Base-by-base conservation (phyloP, 306 rosid species). In the Boehmeria nivea region DNA sequence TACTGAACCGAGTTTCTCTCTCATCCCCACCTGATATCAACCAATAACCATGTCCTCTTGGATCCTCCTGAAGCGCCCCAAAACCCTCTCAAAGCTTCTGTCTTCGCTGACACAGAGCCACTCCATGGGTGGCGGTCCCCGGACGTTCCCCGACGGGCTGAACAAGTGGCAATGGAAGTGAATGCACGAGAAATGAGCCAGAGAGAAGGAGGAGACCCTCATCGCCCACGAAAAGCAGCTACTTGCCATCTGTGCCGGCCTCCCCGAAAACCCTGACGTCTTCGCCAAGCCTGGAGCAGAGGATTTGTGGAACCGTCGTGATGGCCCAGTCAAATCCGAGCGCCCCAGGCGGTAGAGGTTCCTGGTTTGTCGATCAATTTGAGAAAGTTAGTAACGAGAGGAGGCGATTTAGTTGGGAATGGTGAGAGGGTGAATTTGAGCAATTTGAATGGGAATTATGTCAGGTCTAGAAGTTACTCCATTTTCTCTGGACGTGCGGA, bases 101-200 rank as follows among this genome's bases (percentile, higher is more conserved):
- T 77, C 64, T 57, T 54, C 23, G 54, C 62, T 80, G 51, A 37
- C 64, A 0, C 47, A 68, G 44, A 22, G 74, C 16, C 83, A 94
- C 11, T 46, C 67, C 59, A 91, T 91, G 99, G 96, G 96, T 2
- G 98, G 95, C 5, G 96, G 98, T 28, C 95, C 98, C 17, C 87
- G 95, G 7, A 91, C 98, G 19, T 91, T 87, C 63, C 94, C 94
- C 0, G 93, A 95, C 21, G 93, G 96, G 3, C 85, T 87, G 0
- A 82, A 9, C 87, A 91, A 91, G 74, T 91, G 99, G 99, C 78
- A 87, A 55, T 84, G 93, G 96, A 91, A 91, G 74, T 93, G 96
- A 27, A 87, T 87, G 99, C 99, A 91, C 66, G 99, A 87, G 78
- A 87, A 91, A 22, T 71, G 81, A 8, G 98, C 96, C 44, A 50